Evolutionary conservation across 306 rosid species (phyloP).

Genomic region (Acacia melanoxylon): DNA sequence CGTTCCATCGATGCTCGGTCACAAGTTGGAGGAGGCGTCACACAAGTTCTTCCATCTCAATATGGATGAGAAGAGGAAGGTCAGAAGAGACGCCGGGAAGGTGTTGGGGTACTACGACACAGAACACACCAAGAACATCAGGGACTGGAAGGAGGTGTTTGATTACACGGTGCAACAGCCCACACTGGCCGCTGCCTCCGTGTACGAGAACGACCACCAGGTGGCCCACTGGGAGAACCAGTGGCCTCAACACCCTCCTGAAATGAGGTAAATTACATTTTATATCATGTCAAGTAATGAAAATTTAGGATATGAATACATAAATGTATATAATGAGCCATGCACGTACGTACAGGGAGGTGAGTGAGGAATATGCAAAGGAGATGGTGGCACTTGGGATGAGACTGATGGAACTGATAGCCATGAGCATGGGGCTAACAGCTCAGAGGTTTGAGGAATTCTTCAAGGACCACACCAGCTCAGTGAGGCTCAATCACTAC

Average conservation of each 20-base stretch:
- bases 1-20: neutral
- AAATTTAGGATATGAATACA: too few species aligned
- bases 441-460: slow-evolving; percentile 43
- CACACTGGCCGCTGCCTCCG: too few species aligned
- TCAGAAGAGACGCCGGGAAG: neutral
- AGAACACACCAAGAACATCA: slow-evolving; percentile 54
- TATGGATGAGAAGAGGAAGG: too few species aligned
- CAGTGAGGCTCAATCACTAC: neutral
- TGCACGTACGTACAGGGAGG: slow-evolving; percentile 42
- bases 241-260: too few species aligned
- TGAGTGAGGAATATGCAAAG: slow-evolving; percentile 53
- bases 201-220: too few species aligned
- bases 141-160: too few species aligned
- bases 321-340: too few species aligned
- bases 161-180: too few species aligned
- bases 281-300: too few species aligned
- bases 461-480: neutral
- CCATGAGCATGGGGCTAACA: slow-evolving; percentile 50
- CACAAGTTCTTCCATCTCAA: neutral
- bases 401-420: slow-evolving; percentile 52
- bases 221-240: too few species aligned
- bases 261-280: too few species aligned
- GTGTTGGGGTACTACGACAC: slow-evolving; percentile 43
- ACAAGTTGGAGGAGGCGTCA: neutral
- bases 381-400: slow-evolving; percentile 67